Evolutionary conservation across 768 basidiomycete genomes (phyloP).

Genomic region (Naganishia kalamii): DNA sequence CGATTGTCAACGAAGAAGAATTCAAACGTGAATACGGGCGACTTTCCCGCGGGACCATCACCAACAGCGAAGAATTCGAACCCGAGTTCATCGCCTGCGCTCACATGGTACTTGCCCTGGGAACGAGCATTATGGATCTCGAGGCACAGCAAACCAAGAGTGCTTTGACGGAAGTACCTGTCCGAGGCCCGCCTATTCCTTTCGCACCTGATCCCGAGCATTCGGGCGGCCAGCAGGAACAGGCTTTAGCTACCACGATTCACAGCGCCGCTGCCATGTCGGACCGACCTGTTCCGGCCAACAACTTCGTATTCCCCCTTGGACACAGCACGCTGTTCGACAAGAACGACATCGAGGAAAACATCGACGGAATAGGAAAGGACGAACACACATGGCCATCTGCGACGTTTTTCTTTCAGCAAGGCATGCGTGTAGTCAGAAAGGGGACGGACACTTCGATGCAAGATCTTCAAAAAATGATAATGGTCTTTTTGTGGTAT

Average conservation of each 20-base stretch:
- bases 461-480: slow-evolving; percentile 4
- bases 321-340: slow-evolving; percentile 7
- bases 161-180: not conserved
- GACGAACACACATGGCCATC: not conserved
- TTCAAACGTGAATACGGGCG: slow-evolving; percentile 5
- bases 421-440: not conserved
- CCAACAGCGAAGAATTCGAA: not conserved
- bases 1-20: not conserved
- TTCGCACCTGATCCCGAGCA: not conserved
- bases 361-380: not conserved
- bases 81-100: slow-evolving; percentile 2
- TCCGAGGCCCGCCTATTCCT: not conserved
- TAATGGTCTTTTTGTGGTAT: slow-evolving; percentile 3
- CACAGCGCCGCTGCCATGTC: not conserved
- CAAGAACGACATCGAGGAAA: not conserved
- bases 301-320: not conserved
- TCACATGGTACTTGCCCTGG: slow-evolving; percentile 2
- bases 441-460: not conserved
- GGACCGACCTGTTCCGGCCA: not conserved
- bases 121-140: not conserved
- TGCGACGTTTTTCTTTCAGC: not conserved
- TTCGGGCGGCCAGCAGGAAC: not conserved
- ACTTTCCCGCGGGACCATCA: not conserved
- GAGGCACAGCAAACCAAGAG: not conserved
- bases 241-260: not conserved